Base-by-base conservation (phyloP, 2,329 filamentous ascomycete genomes). In the Didymella glomerata region DNA sequence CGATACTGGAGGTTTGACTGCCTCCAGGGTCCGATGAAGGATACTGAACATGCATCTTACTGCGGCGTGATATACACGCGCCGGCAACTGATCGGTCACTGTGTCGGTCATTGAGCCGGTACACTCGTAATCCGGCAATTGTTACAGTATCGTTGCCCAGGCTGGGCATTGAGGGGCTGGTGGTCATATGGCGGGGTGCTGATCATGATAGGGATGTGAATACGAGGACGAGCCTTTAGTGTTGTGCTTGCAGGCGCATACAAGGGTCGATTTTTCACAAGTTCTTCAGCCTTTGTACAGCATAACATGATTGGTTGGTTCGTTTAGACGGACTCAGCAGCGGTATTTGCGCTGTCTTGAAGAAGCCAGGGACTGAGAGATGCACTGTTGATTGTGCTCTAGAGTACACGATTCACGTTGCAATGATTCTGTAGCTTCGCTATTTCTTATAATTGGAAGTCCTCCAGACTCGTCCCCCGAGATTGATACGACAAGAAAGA, bases 101-200 rank as follows among this genome's bases (percentile, higher is more conserved):
- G 22, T 8, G 16, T 41, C 56, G 56, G 56, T 25, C 50, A 30
- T 59, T 47, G 24, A 8, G 16, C 27, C 50, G 54, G 54, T 38
- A 56, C 18, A 55, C 47, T 27, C 25, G 32, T 11, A 27, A n/a
- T 6, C 52, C 57, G 57, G 20, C 48, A 16, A 38, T 34, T 61
- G 46, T 28, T 54, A 57, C 54, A 44, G 54, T 49, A 22, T 53
- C 46, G 48, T 50, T 50, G 53, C 58, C 61, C 54, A 60, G 60
- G 20, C 69, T 71, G 68, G 69, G 69, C 69, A 61, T 50, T 60
- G 60, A 65, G 68, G 66, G 65, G 67, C 59, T 45, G 34, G 34
- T 56, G 48, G 30, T 50, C 50, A 51, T 50, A 30, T 4, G 38
- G 46, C 32, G 24, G 28, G 27, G 10, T 4, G 10, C 32, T 25